A percentile compares a stretch with the other conserved stretches of the same genome.
Conservation (phyloP, 2,329 filamentous ascomycete genomes). For the Helotiales sp. region DNA sequence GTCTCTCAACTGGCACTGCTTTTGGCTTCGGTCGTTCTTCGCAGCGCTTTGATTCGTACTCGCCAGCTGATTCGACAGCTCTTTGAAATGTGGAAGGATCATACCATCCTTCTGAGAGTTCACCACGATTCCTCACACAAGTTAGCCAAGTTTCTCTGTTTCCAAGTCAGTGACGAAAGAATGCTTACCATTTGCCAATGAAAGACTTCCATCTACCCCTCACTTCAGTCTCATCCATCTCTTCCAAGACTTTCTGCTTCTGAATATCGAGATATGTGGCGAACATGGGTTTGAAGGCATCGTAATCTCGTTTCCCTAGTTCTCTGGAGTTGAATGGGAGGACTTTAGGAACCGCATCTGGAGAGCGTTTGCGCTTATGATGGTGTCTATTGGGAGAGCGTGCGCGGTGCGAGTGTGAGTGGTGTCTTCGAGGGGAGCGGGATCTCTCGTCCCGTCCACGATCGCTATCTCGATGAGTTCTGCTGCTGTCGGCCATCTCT, state of each 20-base stretch:
- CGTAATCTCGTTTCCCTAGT: conserved; percentile 72
- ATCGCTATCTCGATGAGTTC: conserved; percentile 12
- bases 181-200: conserved; percentile 76
- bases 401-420: conserved; percentile 26
- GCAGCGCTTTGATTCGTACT: conserved; percentile 14
- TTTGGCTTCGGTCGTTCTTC: conserved; percentile 21
- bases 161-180: conserved; percentile 11
- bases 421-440: conserved; percentile 25
- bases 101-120: conserved; percentile 92
- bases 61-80: conserved; percentile 33
- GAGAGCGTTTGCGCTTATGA: conserved; percentile 43
- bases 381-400: conserved; percentile 42
- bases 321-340: conserved; percentile 71
- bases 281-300: conserved; percentile 71
- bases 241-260: conserved; percentile 73
- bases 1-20: conserved; percentile 2
- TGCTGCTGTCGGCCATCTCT: conserved; percentile 17
- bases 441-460: conserved; percentile 22
- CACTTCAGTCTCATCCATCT: conserved; percentile 74
- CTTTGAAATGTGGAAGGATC: conserved; percentile 66
- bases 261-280: conserved; percentile 87
- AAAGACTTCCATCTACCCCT: conserved; percentile 95
- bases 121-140: conserved; percentile 74
- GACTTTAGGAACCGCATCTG: conserved; percentile 20
- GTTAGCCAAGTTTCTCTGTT: conserved; percentile 48